A percentile compares a stretch with the other conserved stretches of the same genome.
Evolutionary conservation across 2,329 filamentous ascomycete species (phyloP).

Genomic region (Seiridium cupressi): DNA sequence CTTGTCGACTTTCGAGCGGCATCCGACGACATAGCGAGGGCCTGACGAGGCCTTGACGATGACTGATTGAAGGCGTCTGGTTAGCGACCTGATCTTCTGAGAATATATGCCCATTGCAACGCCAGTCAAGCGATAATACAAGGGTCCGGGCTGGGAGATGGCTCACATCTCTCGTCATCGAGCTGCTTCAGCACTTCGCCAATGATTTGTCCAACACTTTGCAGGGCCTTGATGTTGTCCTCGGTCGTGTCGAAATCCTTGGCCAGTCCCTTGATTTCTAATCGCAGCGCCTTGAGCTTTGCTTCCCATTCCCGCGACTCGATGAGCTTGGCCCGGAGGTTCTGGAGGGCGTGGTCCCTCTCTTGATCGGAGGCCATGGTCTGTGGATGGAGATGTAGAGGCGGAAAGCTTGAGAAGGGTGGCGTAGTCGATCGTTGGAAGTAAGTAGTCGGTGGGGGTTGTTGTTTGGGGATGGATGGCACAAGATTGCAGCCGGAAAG

Average conservation of each 20-base stretch:
- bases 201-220: constrained; percentile 99
- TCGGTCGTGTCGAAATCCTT: constrained; percentile 96
- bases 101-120: not conserved
- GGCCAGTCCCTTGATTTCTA: constrained; percentile 94
- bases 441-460: not conserved
- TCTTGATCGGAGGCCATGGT: constrained; percentile 55
- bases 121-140: not conserved
- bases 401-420: not conserved
- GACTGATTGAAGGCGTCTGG: constrained; percentile 52
- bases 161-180: constrained; percentile 95
- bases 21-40: constrained; percentile 96
- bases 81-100: not conserved
- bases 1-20: constrained; percentile 97
- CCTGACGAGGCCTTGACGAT: constrained; percentile 98
- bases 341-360: constrained; percentile 68
- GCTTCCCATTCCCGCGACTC: constrained; percentile 99
- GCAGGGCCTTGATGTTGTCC: constrained; percentile 98
- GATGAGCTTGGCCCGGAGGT: constrained; percentile 78
- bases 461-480: not conserved
- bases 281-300: constrained; percentile 88
- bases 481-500: not conserved
- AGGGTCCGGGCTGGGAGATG: not conserved
- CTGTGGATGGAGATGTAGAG: not conserved
- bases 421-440: not conserved
- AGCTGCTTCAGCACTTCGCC: constrained; percentile 98